A percentile compares a stretch with the other conserved stretches of the same genome.
Conservation (phyloP, 73 alveolate species). For the Blepharisma japonicum region DNA sequence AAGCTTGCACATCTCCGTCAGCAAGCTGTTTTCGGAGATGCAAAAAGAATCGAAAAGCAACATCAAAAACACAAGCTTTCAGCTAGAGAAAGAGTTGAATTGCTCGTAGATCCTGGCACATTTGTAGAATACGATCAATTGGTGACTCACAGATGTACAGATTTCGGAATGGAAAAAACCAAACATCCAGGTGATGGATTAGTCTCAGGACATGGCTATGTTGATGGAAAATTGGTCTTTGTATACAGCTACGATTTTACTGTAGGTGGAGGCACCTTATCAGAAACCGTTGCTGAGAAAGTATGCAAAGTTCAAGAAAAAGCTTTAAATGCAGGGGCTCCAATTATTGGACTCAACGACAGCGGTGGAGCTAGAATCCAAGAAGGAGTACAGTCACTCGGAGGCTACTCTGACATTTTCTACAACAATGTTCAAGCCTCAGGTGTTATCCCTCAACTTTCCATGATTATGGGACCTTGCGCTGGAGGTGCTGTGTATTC, state of each 20-base stretch:
- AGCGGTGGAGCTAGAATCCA: slow-evolving; percentile 76
- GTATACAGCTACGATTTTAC: slow-evolving; percentile 66
- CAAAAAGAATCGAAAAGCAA: slow-evolving; percentile 51
- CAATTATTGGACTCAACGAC: slow-evolving; percentile 54
- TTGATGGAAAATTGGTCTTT: slow-evolving; percentile 49
- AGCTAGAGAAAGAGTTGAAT: slow-evolving; percentile 63
- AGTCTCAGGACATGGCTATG: slow-evolving; percentile 63
- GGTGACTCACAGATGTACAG: slow-evolving; percentile 66
- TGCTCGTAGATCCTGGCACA: slow-evolving; percentile 52
- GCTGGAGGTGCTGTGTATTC: slow-evolving; percentile 77
- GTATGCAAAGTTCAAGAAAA: slow-evolving; percentile 60
- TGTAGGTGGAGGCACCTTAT: slow-evolving; percentile 65
- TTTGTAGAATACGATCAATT: slow-evolving; percentile 56
- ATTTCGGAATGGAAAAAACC: slow-evolving; percentile 66
- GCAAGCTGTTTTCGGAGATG: slow-evolving; percentile 51
- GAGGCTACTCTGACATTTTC: slow-evolving; percentile 70
- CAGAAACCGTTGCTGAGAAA: slow-evolving; percentile 63
- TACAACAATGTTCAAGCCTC: slow-evolving; percentile 59
- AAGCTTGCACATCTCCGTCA: slow-evolving; percentile 33
- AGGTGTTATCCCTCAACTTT: slow-evolving; percentile 67
- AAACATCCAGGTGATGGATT: slow-evolving; percentile 62
- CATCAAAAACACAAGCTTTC: slow-evolving; percentile 55
- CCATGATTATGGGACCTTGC: slow-evolving; percentile 69
- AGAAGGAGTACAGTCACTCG: slow-evolving; percentile 65
- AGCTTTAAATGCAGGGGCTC: slow-evolving; percentile 68